phyloP scores from a whole-genome alignment of 352 stramenopile genomes.

The Phytophthora palmivora region DNA sequence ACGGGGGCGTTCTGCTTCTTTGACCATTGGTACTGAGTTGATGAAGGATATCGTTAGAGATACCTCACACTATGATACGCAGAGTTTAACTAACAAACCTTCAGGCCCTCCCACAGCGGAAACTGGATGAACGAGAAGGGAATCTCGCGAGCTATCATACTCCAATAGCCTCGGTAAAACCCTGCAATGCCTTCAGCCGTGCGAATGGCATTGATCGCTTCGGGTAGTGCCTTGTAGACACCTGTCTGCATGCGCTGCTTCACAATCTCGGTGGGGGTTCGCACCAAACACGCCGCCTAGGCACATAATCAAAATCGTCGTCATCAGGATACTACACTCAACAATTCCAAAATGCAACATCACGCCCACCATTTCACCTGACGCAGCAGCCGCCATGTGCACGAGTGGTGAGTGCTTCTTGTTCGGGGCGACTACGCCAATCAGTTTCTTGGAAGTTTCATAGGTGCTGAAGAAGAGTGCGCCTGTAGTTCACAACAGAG shows the following conservation, averaged over 20 bases:
- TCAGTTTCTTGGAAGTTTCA: constrained; percentile 89
- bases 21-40: constrained; percentile 76
- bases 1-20: constrained; percentile 78
- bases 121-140: constrained; percentile 99
- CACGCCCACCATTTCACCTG: constrained; percentile 92
- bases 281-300: constrained; percentile 95
- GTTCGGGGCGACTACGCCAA: constrained; percentile 59
- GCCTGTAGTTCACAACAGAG: constrained; percentile 45
- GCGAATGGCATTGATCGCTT: constrained; percentile 82
- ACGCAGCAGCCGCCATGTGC: constrained; percentile 96
- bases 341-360: background rate
- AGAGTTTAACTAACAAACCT: constrained; percentile 56
- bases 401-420: constrained; percentile 87
- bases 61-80: background rate
- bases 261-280: constrained; percentile 99
- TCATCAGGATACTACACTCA: background rate
- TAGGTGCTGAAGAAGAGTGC: constrained; percentile 92
- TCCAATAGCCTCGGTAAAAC: constrained; percentile 98
- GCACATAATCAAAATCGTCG: constrained; percentile 15
- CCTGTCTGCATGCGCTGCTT: constrained; percentile 99
- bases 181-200: constrained; percentile 79
- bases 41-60: constrained; percentile 2
- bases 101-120: constrained; percentile 98
- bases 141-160: constrained; percentile 98
- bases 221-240: constrained; percentile 77